phyloP scores from a whole-genome alignment of 2,329 filamentous ascomycete genomes.

The Trichoderma guizhouense region DNA sequence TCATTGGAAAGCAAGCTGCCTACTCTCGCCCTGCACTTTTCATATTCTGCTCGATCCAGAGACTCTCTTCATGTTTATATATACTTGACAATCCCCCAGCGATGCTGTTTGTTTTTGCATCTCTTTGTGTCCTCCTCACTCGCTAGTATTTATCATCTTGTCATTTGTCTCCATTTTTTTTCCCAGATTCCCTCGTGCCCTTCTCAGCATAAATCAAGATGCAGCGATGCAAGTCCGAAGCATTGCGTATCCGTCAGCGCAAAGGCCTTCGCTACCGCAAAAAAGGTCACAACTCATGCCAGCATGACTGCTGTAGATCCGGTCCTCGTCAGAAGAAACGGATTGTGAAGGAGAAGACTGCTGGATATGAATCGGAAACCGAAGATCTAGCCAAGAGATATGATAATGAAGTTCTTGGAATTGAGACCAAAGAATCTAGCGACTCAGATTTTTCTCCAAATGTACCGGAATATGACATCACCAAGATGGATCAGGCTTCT shows the following conservation, averaged over 20 bases:
- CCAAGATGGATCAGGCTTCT: background rate
- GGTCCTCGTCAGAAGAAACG: background rate
- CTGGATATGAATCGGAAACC: background rate
- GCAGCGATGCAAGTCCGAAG: background rate
- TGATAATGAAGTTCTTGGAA: background rate
- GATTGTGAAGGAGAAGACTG: background rate
- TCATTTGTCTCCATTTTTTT: background rate
- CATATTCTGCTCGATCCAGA: background rate
- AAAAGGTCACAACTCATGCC: background rate
- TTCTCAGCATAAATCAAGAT: background rate
- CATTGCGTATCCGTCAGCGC: background rate
- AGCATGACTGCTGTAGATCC: background rate
- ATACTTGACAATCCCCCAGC: background rate
- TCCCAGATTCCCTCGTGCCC: background rate
- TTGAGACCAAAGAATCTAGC: background rate
- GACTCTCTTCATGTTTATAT: background rate
- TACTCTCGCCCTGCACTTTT: background rate
- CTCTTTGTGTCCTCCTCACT: background rate
- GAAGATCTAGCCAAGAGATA: background rate
- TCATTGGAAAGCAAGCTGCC: background rate
- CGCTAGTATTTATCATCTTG: background rate
- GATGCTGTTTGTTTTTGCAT: background rate
- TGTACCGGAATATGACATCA: background rate
- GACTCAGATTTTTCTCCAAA: background rate
- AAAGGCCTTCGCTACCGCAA: background rate